A percentile compares a stretch with the other conserved stretches of the same genome.
Conservation (phyloP, 148 eudicot genomes). For the Dysphania ambrosioides region DNA sequence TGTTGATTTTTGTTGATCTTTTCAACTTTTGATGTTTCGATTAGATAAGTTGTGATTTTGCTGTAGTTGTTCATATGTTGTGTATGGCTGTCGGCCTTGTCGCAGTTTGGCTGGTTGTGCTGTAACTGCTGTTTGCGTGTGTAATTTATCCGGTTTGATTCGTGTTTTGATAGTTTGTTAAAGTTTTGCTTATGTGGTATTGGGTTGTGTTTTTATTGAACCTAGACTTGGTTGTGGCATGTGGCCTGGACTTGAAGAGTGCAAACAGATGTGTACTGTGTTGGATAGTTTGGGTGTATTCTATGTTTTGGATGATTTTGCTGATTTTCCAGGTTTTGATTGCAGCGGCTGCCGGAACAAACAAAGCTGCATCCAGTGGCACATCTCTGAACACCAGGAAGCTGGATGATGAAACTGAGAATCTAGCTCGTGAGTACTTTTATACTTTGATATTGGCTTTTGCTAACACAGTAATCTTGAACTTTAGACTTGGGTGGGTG, state of each 20-base stretch:
- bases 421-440: slow-evolving; percentile 73
- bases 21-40: too few relatives aligned
- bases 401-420: slow-evolving; percentile 95
- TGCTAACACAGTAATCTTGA: background rate
- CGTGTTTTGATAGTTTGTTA: background rate
- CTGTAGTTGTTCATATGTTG: too few relatives aligned
- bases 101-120: too few relatives aligned
- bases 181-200: background rate
- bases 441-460: background rate
- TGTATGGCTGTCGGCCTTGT: too few relatives aligned
- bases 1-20: background rate
- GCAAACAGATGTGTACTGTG: background rate
- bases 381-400: slow-evolving; percentile 91
- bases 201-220: background rate
- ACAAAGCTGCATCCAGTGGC: slow-evolving; percentile 93
- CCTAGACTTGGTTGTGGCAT: background rate
- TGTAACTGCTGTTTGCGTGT: too few relatives aligned
- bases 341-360: slow-evolving; percentile 84
- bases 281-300: too few relatives aligned
- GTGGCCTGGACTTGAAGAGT: background rate
- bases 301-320: too few relatives aligned
- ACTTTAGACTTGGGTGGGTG: too few relatives aligned
- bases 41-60: too few relatives aligned
- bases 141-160: background rate
- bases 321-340: slow-evolving; percentile 16